phyloP scores from a whole-genome alignment of 768 basidiomycete genomes.

The Panaeolus papilionaceus region DNA sequence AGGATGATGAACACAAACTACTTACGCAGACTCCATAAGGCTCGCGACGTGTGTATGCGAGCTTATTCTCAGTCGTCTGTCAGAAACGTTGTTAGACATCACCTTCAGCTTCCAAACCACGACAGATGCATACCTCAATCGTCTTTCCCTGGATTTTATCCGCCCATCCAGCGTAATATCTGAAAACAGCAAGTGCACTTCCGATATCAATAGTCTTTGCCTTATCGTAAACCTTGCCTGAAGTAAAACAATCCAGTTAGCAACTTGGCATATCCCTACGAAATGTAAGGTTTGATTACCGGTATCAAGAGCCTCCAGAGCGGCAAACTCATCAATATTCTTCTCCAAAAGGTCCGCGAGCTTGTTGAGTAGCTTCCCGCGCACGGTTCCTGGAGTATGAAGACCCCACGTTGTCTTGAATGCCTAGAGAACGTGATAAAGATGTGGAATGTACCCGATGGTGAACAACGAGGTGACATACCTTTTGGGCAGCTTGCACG shows the following conservation, averaged over 20 bases:
- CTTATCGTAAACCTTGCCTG: conserved; percentile 60
- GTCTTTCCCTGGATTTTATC: conserved; percentile 82
- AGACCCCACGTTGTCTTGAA: conserved; percentile 71
- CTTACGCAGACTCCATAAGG: conserved; percentile 58
- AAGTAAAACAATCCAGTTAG: not conserved
- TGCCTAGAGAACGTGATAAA: conserved; percentile 24
- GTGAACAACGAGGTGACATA: conserved; percentile 25
- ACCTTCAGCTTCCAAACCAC: no score
- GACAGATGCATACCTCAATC: conserved; percentile 69
- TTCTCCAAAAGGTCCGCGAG: conserved; percentile 69
- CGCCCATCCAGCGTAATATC: conserved; percentile 90
- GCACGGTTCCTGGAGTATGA: conserved; percentile 54
- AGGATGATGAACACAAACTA: not conserved
- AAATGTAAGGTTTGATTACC: conserved; percentile 38
- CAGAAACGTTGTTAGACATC: not conserved
- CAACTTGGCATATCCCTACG: not conserved
- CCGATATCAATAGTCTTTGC: conserved; percentile 56
- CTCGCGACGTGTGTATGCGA: conserved; percentile 74
- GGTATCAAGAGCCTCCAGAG: conserved; percentile 73
- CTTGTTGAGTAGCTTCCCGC: conserved; percentile 62
- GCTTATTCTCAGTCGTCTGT: conserved; percentile 58
- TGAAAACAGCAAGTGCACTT: conserved; percentile 52
- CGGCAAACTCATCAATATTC: conserved; percentile 67
- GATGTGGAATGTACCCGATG: not conserved
- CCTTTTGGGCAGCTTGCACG: conserved; percentile 66